A percentile compares a stretch with the other conserved stretches of the same genome.
Evolutionary conservation across 805 yeast genomes (phyloP).

Genomic region (Myxozyma udenii): DNA sequence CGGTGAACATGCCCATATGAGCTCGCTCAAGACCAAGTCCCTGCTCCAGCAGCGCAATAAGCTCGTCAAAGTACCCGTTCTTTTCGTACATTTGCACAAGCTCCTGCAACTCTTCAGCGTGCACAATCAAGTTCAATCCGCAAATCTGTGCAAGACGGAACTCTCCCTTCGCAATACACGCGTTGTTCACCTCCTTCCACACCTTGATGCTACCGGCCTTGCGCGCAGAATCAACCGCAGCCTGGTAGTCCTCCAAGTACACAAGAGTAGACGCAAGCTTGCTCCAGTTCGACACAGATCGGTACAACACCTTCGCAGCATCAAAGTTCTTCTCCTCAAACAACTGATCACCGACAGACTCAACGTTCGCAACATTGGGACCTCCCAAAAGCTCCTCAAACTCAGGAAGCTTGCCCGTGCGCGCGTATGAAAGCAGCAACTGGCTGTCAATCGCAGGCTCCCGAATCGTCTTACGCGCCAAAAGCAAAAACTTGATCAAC

Average conservation of each 20-base stretch:
- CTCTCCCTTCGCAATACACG: conserved; percentile 91
- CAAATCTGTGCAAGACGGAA: conserved; percentile 97
- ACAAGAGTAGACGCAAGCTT: conserved; percentile 96
- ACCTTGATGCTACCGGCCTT: conserved; percentile 90
- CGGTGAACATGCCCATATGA: conserved; percentile 99
- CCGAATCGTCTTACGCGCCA: conserved; percentile 89
- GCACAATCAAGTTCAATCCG: conserved; percentile 94
- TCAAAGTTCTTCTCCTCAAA: conserved; percentile 77
- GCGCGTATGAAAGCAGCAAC: conserved; percentile 80
- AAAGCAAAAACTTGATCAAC: conserved; percentile 73
- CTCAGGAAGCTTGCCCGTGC: conserved; percentile 67
- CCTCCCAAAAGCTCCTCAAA: conserved; percentile 81
- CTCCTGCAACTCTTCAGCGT: conserved; percentile 94
- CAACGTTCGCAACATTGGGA: conserved; percentile 89
- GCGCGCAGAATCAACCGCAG: conserved; percentile 98
- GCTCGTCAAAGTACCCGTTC: conserved; percentile 87
- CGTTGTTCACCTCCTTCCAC: conserved; percentile 97
- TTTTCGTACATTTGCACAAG: conserved; percentile 82
- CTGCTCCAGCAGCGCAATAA: conserved; percentile 88
- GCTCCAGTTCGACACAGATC: conserved; percentile 87
- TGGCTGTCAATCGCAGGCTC: conserved; percentile 94
- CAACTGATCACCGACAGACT: conserved; percentile 86
- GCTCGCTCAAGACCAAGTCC: conserved; percentile 97
- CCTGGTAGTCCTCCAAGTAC: conserved; percentile 84
- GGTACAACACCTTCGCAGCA: conserved; percentile 86